Conservation (phyloP, 2,329 filamentous ascomycete species). For the Colletotrichum lindemuthianum region DNA sequence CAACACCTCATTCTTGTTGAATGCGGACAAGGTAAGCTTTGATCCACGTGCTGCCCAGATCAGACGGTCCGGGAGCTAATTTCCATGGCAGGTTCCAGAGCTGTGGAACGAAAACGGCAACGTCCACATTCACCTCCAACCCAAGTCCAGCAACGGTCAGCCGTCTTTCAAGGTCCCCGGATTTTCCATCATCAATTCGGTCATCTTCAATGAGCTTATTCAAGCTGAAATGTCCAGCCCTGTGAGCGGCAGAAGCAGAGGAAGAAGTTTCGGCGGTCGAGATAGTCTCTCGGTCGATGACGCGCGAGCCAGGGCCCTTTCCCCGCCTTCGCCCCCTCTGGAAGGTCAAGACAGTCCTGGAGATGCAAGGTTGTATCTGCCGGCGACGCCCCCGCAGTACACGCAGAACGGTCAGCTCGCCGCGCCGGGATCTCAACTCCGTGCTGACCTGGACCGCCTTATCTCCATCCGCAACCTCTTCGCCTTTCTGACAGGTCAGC, state of each 20-base stretch:
- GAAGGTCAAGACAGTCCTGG: constrained; percentile 45
- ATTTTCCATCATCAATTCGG: constrained; percentile 63
- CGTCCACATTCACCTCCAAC: constrained; percentile 67
- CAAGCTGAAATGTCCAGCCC: constrained; percentile 53
- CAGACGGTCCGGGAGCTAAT: constrained; percentile 29
- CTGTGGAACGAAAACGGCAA: constrained; percentile 71
- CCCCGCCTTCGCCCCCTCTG: constrained; percentile 51
- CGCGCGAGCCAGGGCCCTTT: constrained; percentile 50
- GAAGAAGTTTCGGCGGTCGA: constrained; percentile 58
- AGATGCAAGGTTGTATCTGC: constrained; percentile 65
- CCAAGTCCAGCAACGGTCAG: constrained; percentile 58
- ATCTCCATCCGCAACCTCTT: constrained; percentile 73
- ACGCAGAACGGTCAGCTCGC: constrained; percentile 45
- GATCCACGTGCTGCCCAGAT: constrained; percentile 23
- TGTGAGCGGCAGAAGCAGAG: constrained; percentile 43
- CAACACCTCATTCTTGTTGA: constrained; percentile 60
- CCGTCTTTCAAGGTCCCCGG: constrained; percentile 70
- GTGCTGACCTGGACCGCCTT: constrained; percentile 61
- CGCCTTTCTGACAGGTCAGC: constrained; percentile 71
- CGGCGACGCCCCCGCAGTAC: constrained; percentile 50
- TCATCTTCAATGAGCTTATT: constrained; percentile 64
- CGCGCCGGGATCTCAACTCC: constrained; percentile 45
- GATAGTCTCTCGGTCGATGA: constrained; percentile 61
- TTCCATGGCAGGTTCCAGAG: constrained; percentile 64
- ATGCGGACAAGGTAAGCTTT: constrained; percentile 63